Base-by-base conservation (phyloP, 2,329 filamentous ascomycete genomes). In the Alternaria sp. region DNA sequence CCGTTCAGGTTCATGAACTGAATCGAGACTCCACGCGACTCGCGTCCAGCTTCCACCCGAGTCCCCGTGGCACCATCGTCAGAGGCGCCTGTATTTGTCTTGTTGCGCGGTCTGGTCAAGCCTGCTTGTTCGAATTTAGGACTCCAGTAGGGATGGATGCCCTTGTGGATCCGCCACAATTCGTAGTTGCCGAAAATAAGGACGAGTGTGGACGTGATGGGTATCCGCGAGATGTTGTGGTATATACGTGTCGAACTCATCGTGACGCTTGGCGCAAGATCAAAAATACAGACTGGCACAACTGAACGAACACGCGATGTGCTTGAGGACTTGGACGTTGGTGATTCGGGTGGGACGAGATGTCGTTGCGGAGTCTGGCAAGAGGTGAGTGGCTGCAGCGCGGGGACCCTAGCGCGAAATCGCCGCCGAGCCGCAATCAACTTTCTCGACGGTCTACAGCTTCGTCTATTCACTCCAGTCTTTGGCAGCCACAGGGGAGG, bases 1-100 rank as follows among this genome's bases (percentile, higher is more conserved):
- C 72, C 70, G 36, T 74, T 72, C 26, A 74, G 46, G 21, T 61
- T 64, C 21, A 63, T 66, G 68, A 69, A 74, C 29, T 61, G 65
- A 56, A 69, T 68, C 50, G 62, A 60, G 11, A 55, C 24, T 39
- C 56, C 61, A 31, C 58, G 42, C 13, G 48, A 26, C 14, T 60
- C 58, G 33, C 51, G 29, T 36, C 39, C 59, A 9, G 51, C 48
- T 28, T 54, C 54, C 24, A 34, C 46, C 34, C 40, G 52, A 31
- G 50, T 21, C 39, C 21, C 37, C 9, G 37, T 41, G 23, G 54
- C 54, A 28, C 44, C 54, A 49, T 48, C 41, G 23, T 58, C 56
- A 23, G 48, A 29, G 23, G 54, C 29, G 10, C 58, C 48, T 23
- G 60, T 49, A 17, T 51, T 49, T 29, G 53, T 40, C 52, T 62